Conservation (phyloP, 208 protist genomes). For the Leishmania gerbilli region DNA sequence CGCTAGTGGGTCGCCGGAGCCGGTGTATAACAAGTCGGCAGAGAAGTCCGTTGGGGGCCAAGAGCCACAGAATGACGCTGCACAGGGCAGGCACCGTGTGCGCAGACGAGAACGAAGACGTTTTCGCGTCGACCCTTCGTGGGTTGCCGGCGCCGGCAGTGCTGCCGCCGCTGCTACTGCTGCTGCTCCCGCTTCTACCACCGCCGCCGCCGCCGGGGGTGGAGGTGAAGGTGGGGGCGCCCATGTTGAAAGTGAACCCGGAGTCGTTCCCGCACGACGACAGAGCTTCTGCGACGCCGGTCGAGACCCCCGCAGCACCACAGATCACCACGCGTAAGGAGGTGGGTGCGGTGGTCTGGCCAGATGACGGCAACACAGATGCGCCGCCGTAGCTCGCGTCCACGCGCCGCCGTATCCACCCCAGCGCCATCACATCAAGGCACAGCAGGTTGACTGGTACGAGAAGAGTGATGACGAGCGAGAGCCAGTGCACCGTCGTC, state of each 20-base stretch:
- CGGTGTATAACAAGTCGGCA: constrained; percentile 11
- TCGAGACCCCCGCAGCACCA: neutral
- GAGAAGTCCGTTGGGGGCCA: constrained; percentile 31
- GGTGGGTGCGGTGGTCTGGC: no score
- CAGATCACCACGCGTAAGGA: neutral
- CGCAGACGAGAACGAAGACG: neutral
- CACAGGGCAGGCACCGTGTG: constrained; percentile 25
- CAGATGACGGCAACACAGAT: neutral
- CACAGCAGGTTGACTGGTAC: constrained; percentile 31
- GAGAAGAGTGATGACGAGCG: constrained; percentile 29
- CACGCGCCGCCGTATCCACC: constrained; percentile 17
- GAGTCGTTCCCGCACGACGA: neutral
- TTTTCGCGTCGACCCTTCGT: neutral
- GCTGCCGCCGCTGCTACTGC: neutral
- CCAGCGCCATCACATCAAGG: constrained; percentile 27
- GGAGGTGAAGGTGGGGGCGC: neutral
- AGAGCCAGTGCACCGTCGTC: constrained; percentile 18
- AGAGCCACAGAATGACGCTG: constrained; percentile 30
- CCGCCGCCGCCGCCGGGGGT: neutral
- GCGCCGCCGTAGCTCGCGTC: constrained; percentile 9
- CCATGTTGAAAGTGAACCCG: neutral
- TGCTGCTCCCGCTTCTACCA: neutral
- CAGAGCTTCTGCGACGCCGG: neutral
- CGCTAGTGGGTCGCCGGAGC: neutral
- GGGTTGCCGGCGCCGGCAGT: neutral